These are phyloP conservation scores for Punica granatum DNA, from an alignment of 345 rosid species.

Conservation along the genomic window DNA sequence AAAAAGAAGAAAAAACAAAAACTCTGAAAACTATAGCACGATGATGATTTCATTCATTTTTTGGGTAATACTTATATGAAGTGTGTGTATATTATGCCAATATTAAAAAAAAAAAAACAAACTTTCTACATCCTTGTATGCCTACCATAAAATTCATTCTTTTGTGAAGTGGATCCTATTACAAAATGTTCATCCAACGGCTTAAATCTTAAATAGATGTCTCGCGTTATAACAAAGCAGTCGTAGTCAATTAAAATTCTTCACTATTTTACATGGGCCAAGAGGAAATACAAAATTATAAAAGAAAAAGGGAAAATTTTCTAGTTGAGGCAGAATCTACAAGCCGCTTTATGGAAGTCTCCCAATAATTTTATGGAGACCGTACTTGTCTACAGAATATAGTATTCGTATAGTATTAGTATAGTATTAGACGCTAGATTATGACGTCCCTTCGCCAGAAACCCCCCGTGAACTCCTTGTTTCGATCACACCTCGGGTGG, in stretches of 20 bases:
- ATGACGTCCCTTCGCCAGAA: conserved; percentile 9
- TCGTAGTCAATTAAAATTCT: conserved; percentile 16
- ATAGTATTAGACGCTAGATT: not conserved
- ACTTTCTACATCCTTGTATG: too few relatives aligned
- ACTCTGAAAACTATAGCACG: conserved; percentile 33
- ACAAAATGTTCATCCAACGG: too few relatives aligned
- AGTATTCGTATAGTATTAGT: not conserved
- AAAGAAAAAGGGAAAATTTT: not conserved
- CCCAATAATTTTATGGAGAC: not conserved
- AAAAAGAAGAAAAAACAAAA: conserved; percentile 28
- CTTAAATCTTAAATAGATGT: conserved; percentile 35
- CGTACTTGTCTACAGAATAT: not conserved
- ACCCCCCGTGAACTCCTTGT: conserved; percentile 15
- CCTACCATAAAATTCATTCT: too few relatives aligned
- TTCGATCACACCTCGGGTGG: conserved; percentile 19
- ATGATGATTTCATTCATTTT: conserved; percentile 16
- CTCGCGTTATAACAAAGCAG: conserved; percentile 48
- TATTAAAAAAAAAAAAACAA: too few relatives aligned
- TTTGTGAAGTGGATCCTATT: too few relatives aligned
- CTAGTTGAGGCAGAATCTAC: not conserved
- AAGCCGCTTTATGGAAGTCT: conserved; percentile 1
- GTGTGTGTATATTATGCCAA: too few relatives aligned
- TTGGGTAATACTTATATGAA: too few relatives aligned
- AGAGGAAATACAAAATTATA: not conserved
- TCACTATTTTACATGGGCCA: conserved; percentile 7